phyloP scores from a whole-genome alignment of 208 protist genomes.

The Zelonia costaricensis region DNA sequence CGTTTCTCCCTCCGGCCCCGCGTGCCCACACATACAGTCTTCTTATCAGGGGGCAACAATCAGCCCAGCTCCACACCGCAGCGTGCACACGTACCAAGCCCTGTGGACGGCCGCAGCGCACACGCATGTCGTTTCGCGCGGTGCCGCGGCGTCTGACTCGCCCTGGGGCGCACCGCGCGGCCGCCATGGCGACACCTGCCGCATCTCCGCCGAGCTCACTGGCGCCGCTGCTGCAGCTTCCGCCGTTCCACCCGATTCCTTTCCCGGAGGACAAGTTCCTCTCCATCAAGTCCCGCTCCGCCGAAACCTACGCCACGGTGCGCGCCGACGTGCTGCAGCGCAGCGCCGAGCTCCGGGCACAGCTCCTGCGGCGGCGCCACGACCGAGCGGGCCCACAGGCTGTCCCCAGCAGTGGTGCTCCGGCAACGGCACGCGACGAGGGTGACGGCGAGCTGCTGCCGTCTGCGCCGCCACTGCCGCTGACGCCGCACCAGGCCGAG shows the following conservation, averaged over 20 bases:
- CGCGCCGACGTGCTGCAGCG: constrained; percentile 49
- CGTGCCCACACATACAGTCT: too few species aligned
- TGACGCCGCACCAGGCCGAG: constrained; percentile 45
- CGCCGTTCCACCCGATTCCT: constrained; percentile 48
- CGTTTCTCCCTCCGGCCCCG: too few species aligned
- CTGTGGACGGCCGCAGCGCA: too few species aligned
- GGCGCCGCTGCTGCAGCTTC: constrained; percentile 27
- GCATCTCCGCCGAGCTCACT: background rate
- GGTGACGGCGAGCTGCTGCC: too few species aligned
- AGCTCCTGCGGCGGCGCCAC: constrained; percentile 15
- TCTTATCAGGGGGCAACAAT: too few species aligned
- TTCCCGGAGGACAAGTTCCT: constrained; percentile 80
- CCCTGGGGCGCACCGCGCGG: background rate
- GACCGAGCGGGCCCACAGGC: too few species aligned
- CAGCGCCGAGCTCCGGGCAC: constrained; percentile 24
- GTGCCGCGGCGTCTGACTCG: constrained; percentile 3
- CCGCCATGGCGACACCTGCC: background rate
- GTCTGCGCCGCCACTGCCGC: constrained; percentile 12
- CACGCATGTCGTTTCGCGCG: constrained; percentile 12
- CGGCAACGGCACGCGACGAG: background rate
- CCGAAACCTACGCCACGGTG: constrained; percentile 49
- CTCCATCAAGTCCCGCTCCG: constrained; percentile 66
- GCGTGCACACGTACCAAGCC: too few species aligned
- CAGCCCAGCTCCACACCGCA: too few species aligned
- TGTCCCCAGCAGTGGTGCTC: background rate